phyloP scores from a whole-genome alignment of 169 alveolate genomes.

The Plasmodium blacklocki region DNA sequence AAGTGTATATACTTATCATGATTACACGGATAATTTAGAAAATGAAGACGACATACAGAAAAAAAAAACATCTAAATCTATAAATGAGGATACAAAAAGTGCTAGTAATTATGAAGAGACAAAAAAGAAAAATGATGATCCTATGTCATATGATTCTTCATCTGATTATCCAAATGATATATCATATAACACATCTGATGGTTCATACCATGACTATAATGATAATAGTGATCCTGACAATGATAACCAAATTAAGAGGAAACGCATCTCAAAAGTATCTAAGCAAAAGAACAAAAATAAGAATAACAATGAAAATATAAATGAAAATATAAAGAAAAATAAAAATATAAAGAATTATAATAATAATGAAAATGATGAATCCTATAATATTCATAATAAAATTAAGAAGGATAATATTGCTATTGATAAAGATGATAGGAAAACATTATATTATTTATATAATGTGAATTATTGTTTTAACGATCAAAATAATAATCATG shows the following conservation, averaged over 20 bases:
- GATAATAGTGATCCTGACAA: too few species aligned
- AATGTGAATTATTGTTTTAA: conserved; percentile 44
- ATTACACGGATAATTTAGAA: conserved; percentile 43
- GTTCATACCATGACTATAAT: too few species aligned
- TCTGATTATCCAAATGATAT: too few species aligned
- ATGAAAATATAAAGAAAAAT: not conserved
- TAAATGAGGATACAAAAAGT: not conserved
- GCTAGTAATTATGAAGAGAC: not conserved
- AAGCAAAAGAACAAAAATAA: not conserved
- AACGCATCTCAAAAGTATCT: not conserved
- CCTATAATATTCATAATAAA: not conserved
- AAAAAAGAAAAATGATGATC: too few species aligned
- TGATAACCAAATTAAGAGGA: not conserved
- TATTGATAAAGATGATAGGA: conserved; percentile 38
- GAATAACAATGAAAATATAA: too few species aligned
- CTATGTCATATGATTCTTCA: too few species aligned
- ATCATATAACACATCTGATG: too few species aligned
- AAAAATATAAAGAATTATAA: too few species aligned
- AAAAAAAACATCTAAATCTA: not conserved
- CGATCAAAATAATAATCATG: not conserved
- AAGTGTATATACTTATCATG: conserved; percentile 57
- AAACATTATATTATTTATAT: conserved; percentile 54
- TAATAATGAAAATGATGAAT: not conserved
- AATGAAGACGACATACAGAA: not conserved
- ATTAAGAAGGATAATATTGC: conserved; percentile 5